phyloP scores from a whole-genome alignment of 805 yeast genomes.

The Yamadazyma olivae region DNA sequence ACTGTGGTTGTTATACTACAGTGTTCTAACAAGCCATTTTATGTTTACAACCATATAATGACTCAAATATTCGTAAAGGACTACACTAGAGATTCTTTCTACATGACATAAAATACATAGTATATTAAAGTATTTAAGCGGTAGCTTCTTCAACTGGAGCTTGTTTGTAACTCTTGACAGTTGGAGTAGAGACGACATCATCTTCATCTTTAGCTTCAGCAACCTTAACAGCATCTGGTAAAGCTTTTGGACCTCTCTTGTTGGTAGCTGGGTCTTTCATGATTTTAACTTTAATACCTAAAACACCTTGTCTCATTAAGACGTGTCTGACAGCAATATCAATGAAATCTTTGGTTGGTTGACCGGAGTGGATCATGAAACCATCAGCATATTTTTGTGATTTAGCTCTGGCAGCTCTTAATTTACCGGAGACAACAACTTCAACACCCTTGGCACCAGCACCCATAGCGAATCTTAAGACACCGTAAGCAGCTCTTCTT shows the following conservation, averaged over 20 bases:
- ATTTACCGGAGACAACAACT: slow-evolving; percentile 99
- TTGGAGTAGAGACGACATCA: slow-evolving; percentile 72
- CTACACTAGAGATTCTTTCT: no score
- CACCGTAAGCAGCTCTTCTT: slow-evolving; percentile 99
- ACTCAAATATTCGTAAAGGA: no score
- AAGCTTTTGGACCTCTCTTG: slow-evolving; percentile 82
- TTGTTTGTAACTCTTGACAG: slow-evolving; percentile 71
- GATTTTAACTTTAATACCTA: slow-evolving; percentile 99
- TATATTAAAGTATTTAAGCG: slow-evolving; percentile 16
- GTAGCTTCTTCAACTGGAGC: slow-evolving; percentile 36
- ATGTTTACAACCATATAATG: no score
- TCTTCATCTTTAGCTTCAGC: slow-evolving; percentile 92
- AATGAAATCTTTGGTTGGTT: slow-evolving; percentile 98
- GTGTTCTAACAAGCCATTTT: background rate
- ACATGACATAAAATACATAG: background rate
- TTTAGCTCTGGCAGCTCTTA: slow-evolving; percentile 99
- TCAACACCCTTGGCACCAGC: slow-evolving; percentile 99
- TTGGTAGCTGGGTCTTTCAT: slow-evolving; percentile 96
- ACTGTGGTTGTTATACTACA: no score
- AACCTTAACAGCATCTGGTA: slow-evolving; percentile 93
- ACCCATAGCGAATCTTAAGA: slow-evolving; percentile 99
- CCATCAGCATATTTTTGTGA: slow-evolving; percentile 99
- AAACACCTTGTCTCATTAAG: slow-evolving; percentile 99
- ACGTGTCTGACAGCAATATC: slow-evolving; percentile 99
- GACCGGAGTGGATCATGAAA: slow-evolving; percentile 99